These are phyloP conservation scores for Cladorrhinum sp. DNA, from an alignment of 2,329 filamentous ascomycete genomes.

Conservation along the genomic window DNA sequence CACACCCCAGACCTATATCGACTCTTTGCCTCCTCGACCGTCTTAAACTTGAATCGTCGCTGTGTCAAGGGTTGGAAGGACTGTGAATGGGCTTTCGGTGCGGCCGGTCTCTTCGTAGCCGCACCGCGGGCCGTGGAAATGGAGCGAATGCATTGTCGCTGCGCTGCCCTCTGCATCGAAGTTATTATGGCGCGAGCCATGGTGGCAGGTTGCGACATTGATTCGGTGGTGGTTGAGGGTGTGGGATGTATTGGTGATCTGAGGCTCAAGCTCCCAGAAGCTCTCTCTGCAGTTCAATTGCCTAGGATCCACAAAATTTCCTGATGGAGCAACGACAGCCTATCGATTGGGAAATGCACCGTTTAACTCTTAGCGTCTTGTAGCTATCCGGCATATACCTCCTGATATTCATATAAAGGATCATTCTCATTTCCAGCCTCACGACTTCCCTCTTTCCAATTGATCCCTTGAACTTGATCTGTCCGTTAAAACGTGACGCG, in stretches of 20 bases:
- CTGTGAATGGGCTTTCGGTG: slow-evolving; percentile 20
- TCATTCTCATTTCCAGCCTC: background rate
- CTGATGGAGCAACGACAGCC: background rate
- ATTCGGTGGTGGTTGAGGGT: slow-evolving; percentile 5
- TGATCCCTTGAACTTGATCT: background rate
- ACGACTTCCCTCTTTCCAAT: background rate
- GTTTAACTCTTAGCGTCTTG: background rate
- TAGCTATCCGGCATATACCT: background rate
- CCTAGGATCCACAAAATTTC: background rate
- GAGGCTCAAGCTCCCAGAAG: slow-evolving; percentile 9
- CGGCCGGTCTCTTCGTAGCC: slow-evolving; percentile 24
- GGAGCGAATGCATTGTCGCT: slow-evolving; percentile 42
- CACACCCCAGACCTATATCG: slow-evolving; percentile 55
- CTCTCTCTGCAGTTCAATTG: background rate
- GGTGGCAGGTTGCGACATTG: slow-evolving; percentile 40
- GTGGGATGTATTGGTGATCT: background rate
- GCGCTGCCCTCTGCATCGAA: slow-evolving; percentile 32
- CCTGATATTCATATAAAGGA: background rate
- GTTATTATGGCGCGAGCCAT: slow-evolving; percentile 37
- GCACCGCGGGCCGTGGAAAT: slow-evolving; percentile 35
- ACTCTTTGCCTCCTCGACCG: slow-evolving; percentile 58
- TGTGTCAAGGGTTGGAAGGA: slow-evolving; percentile 33
- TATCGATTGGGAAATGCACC: background rate
- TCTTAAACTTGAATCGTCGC: slow-evolving; percentile 45
- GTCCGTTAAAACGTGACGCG: background rate